Conservation (phyloP, 140 eudicot species). For the Senecio squalidus region DNA sequence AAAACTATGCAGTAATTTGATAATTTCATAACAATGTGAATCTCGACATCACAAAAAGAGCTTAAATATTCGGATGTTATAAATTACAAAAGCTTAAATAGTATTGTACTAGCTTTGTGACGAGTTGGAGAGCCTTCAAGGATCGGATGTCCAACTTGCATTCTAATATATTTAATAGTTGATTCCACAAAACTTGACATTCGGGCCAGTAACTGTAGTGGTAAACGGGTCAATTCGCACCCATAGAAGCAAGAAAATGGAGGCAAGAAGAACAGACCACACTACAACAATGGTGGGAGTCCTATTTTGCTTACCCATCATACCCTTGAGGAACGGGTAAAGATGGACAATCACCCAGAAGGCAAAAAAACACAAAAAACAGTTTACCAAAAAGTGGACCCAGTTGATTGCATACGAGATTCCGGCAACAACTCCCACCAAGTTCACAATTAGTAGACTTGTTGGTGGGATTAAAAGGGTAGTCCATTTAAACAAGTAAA, state of each 20-base stretch:
- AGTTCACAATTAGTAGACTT: slow-evolving; percentile 65
- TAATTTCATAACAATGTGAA: slow-evolving; percentile 7
- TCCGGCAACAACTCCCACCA: slow-evolving; percentile 89
- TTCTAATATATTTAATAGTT: slow-evolving; percentile 43
- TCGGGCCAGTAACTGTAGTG: slow-evolving; percentile 67
- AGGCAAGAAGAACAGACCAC: too few species aligned
- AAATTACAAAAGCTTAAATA: slow-evolving; percentile 10
- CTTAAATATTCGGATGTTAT: slow-evolving; percentile 4
- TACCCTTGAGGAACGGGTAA: slow-evolving; percentile 89
- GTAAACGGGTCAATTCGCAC: slow-evolving; percentile 79
- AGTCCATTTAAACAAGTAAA: slow-evolving; percentile 84
- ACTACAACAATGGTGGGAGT: slow-evolving; percentile 81
- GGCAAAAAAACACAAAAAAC: slow-evolving; percentile 75
- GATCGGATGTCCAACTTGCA: not conserved
- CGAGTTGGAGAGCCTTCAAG: too few species aligned
- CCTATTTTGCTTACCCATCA: slow-evolving; percentile 87
- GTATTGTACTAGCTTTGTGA: too few species aligned
- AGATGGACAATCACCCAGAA: too few species aligned
- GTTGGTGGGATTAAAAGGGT: slow-evolving; percentile 86
- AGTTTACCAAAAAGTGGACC: slow-evolving; percentile 88
- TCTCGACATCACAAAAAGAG: slow-evolving; percentile 24
- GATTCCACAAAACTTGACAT: slow-evolving; percentile 69
- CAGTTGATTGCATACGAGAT: slow-evolving; percentile 80
- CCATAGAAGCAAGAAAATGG: slow-evolving; percentile 82
- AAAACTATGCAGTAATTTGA: slow-evolving; percentile 13